phyloP scores from a whole-genome alignment of 441 rosid species.

The Geranium incanum region DNA sequence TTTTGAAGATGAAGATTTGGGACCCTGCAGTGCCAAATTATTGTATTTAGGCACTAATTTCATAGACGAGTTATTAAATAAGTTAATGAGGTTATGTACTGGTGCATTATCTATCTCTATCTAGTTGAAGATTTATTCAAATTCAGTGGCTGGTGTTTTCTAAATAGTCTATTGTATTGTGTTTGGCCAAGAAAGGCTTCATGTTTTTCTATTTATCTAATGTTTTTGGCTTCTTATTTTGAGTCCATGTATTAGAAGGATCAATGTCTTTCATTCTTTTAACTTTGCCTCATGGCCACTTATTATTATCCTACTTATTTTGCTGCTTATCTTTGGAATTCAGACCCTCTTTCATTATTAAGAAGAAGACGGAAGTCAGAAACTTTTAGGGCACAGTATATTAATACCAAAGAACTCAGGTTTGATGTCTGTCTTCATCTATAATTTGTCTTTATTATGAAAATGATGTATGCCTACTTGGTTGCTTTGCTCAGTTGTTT shows the following conservation, averaged over 20 bases:
- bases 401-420: conserved; percentile 80
- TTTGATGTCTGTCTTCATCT: conserved; percentile 22
- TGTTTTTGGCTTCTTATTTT: not conserved
- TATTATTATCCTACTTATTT: conserved; percentile 8
- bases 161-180: not conserved
- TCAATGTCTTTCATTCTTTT: not conserved
- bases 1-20: not conserved
- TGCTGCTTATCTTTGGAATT: conserved; percentile 2
- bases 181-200: conserved; percentile 9
- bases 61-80: conserved; percentile 10
- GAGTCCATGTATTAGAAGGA: conserved; percentile 11
- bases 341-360: conserved; percentile 47
- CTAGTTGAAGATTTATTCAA: conserved; percentile 13
- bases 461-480: conserved; percentile 12
- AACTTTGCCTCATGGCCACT: not conserved
- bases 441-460: not conserved
- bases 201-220: conserved; percentile 11
- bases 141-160: not conserved
- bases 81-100: no score
- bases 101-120: conserved; percentile 7
- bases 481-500: conserved; percentile 4
- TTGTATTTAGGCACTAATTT: not conserved
- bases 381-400: conserved; percentile 78
- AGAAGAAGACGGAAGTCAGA: conserved; percentile 69
- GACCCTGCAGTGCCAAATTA: not conserved